Evolutionary conservation across 2,329 filamentous ascomycete genomes (phyloP).

Genomic region (Basipetospora chlamydospora): DNA sequence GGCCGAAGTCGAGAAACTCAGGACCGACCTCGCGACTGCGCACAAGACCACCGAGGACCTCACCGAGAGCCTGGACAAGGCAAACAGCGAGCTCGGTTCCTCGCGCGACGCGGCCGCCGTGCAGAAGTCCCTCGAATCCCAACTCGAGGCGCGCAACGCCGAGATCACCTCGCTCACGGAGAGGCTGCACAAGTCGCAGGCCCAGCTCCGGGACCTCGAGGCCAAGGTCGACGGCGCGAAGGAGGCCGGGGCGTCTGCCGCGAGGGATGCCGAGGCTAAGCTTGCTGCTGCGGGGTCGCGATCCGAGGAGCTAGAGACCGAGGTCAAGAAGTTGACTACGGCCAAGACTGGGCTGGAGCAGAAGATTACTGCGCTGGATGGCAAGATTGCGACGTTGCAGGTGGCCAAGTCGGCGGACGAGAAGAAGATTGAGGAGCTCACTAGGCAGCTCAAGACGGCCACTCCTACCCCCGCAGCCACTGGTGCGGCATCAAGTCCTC

Average conservation of each 20-base stretch:
- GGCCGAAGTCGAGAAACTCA: constrained; percentile 51
- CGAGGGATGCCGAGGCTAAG: constrained; percentile 21
- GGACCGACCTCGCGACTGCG: constrained; percentile 54
- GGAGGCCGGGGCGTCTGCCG: constrained; percentile 16
- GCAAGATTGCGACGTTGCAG: constrained; percentile 26
- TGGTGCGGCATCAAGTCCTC: constrained; percentile 10
- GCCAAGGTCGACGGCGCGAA: constrained; percentile 18
- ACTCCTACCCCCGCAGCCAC: constrained; percentile 10
- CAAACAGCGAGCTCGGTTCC: constrained; percentile 46
- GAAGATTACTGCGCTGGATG: constrained; percentile 25
- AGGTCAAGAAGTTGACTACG: constrained; percentile 23
- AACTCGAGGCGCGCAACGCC: constrained; percentile 31
- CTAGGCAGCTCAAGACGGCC: constrained; percentile 16
- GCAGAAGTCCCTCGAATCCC: constrained; percentile 31
- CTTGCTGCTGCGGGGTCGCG: constrained; percentile 19
- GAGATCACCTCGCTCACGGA: constrained; percentile 37
- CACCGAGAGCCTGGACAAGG: constrained; percentile 50
- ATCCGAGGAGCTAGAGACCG: constrained; percentile 23
- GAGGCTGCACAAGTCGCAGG: constrained; percentile 27
- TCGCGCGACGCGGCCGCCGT: constrained; percentile 23
- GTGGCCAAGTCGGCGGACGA: constrained; percentile 24
- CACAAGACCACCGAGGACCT: constrained; percentile 58
- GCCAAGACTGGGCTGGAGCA: constrained; percentile 16
- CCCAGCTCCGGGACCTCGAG: constrained; percentile 30
- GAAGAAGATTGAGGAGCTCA: constrained; percentile 25